Evolutionary conservation across 768 basidiomycete species (phyloP).

Genomic region (Leccinum subtestaceum): DNA sequence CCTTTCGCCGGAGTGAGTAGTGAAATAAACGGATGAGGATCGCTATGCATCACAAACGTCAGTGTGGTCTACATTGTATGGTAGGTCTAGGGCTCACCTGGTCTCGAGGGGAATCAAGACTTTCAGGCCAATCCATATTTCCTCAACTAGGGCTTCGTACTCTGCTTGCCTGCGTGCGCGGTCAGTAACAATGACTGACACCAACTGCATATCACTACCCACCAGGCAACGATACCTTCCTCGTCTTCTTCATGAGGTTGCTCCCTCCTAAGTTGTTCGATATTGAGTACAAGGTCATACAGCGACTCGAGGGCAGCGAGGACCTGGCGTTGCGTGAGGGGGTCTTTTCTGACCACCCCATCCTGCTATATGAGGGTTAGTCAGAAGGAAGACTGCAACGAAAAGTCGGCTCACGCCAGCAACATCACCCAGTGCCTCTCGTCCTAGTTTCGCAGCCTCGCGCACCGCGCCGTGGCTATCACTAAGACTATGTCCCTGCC

Average conservation of each 20-base stretch:
- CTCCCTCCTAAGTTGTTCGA: slow-evolving; percentile 82
- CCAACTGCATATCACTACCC: slow-evolving; percentile 13
- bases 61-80: neutral
- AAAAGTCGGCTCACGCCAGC: slow-evolving; percentile 41
- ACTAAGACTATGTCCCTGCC: slow-evolving; percentile 20
- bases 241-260: slow-evolving; percentile 60
- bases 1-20: slow-evolving; percentile 87
- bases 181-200: slow-evolving; percentile 1
- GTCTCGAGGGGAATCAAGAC: slow-evolving; percentile 93
- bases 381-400: neutral
- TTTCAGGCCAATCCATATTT: slow-evolving; percentile 76
- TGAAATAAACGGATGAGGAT: slow-evolving; percentile 96
- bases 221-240: slow-evolving; percentile 47
- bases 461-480: slow-evolving; percentile 57
- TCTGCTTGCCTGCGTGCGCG: slow-evolving; percentile 49
- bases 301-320: slow-evolving; percentile 78
- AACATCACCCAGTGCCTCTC: slow-evolving; percentile 64
- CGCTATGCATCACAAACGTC: slow-evolving; percentile 41
- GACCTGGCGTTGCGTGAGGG: slow-evolving; percentile 75
- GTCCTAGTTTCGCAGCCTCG: slow-evolving; percentile 73
- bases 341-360: slow-evolving; percentile 62
- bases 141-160: slow-evolving; percentile 56
- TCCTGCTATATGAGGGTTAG: slow-evolving; percentile 43
- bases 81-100: slow-evolving; percentile 52
- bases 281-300: slow-evolving; percentile 78